Percentiles rank a stretch among this genome's conserved stretches.
Evolutionary conservation across 1,284 basidiomycete species (phyloP).

Genomic region (Sparassis latifolia): DNA sequence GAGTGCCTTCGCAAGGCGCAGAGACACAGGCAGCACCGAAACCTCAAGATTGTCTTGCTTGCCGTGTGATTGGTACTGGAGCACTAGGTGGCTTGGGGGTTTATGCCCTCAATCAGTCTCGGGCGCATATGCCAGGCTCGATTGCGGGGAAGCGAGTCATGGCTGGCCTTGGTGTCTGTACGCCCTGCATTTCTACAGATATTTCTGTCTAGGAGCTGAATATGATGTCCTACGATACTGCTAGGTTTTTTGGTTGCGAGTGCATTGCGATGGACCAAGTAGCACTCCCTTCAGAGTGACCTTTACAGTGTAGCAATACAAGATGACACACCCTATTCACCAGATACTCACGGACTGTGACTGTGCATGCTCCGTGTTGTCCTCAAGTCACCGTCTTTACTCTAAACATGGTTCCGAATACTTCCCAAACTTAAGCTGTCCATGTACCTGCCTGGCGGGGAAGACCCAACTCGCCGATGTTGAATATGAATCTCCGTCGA

Average conservation of each 20-base stretch:
- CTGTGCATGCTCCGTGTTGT: too few species aligned
- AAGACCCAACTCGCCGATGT: too few species aligned
- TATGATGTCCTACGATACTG: background rate
- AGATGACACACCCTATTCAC: too few species aligned
- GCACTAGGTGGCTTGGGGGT: conserved; percentile 28
- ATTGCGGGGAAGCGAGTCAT: conserved; percentile 29
- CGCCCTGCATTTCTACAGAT: conserved; percentile 5
- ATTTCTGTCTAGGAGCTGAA: background rate
- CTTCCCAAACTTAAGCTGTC: too few species aligned
- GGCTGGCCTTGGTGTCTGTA: conserved; percentile 29
- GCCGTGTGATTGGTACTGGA: conserved; percentile 29
- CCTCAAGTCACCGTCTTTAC: too few species aligned
- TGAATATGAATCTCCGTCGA: too few species aligned
- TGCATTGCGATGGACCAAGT: conserved; percentile 21
- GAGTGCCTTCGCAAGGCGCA: background rate
- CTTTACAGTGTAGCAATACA: too few species aligned
- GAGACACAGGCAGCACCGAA: background rate
- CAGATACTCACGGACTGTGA: too few species aligned
- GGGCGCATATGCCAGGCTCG: conserved; percentile 30
- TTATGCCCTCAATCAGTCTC: conserved; percentile 29
- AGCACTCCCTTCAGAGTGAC: background rate
- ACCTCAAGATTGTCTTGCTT: conserved; percentile 33
- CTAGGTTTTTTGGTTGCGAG: conserved; percentile 24
- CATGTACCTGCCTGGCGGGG: too few species aligned
- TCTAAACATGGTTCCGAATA: too few species aligned